Base-by-base conservation (phyloP, 768 basidiomycete species). In the Lentinus tigrinus region DNA sequence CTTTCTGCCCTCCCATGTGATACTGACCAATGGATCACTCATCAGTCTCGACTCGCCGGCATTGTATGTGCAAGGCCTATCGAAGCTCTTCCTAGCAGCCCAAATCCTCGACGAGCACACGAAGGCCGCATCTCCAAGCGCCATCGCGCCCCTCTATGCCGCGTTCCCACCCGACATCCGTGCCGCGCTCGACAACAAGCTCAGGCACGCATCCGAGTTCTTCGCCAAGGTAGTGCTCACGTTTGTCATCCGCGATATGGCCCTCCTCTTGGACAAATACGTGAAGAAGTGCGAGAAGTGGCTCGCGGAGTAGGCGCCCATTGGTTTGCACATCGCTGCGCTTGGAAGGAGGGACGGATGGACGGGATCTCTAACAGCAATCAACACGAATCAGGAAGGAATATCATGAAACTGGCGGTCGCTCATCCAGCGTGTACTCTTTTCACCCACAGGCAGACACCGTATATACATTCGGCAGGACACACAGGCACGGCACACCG, bases 211-310 rank as follows among this genome's bases (percentile, higher is more conserved):
- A 34, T 93, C 91, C n/a, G 91, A 95, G 67, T 96, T 96, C 71
- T 96, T 95, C 65, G 90, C 90, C 24, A 89, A 81, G 52, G 92
- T 95, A 60, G 84, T 96, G 54, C 78, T 94, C 60, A 90, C 90
- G 17, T 95, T 96, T 70, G 92, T 96, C 66, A 85, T 96, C 66
- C 85, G 87, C 52, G 93, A 95, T 71, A 79, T 94, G 62, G 90
- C 91, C 40, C 85, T 88, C 66, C 74, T 95, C 49, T 78, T 95
- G 60, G 94, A 95, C 78, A 95, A 95, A 75, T 95, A 94, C 72
- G 89, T 88, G 62, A 94, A 94, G 81, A 91, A 91, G 71, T 92
- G 91, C 74, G 93, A 93, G 75, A 93, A 92, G 74, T 93, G 91
- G 90, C 80, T 93, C 37, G 89, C 85, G 37, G 92, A 95, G 69